Evolutionary conservation across 2,329 filamentous ascomycete species (phyloP), one percentile per base, ranked within the genome.

Genomic region (Coleophoma crateriformis): DNA sequence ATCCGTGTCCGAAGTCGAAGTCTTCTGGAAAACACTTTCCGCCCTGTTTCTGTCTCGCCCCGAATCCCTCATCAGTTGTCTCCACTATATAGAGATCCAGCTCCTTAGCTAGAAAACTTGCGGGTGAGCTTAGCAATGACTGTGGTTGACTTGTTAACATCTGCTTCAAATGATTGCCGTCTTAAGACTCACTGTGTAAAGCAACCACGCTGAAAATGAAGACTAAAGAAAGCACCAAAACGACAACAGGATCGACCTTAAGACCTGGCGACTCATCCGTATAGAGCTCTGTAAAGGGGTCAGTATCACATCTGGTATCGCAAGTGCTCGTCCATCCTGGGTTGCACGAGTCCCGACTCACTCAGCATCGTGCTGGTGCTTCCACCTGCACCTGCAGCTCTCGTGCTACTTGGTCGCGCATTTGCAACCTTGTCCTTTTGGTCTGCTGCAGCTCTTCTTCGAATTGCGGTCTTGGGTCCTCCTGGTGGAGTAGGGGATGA

Each of bases 161-260:
- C 13, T 35, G 14, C 14, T 35, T 38, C 11, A 42, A 27, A 27
- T 15, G 6, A 7, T 33, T 32, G 27, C 13, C 14, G 6, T 22
- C 15, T 35, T 33, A 43, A 14, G 19, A 32, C 32, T 46, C 17
- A 97, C 94, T 90, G 76, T 99, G 94, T 67, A 99, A 79, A 61
- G 90, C 91, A 65, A 99, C 94, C 67, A 99, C 94, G 66, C 88
- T 94, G 77, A 99, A 96, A 72, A 99, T 99, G 73, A 99, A 99
- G 55, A 95, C 94, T 63, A 99, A 82, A 65, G 90, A 95, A 62
- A 99, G 79, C 60, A 96, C 94, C 66, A 99, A 81, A 57, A 99
- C 92, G 58, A 99, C 91, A 52, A 99, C 94, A 19, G 94, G 94
- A 70, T 99, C 94, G 58, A 99, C 94, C 78, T 96, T 96, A 64